Evolutionary conservation across 148 eudicot species (phyloP), one percentile per base, ranked within the genome.

Genomic region (Spergularia bocconei): DNA sequence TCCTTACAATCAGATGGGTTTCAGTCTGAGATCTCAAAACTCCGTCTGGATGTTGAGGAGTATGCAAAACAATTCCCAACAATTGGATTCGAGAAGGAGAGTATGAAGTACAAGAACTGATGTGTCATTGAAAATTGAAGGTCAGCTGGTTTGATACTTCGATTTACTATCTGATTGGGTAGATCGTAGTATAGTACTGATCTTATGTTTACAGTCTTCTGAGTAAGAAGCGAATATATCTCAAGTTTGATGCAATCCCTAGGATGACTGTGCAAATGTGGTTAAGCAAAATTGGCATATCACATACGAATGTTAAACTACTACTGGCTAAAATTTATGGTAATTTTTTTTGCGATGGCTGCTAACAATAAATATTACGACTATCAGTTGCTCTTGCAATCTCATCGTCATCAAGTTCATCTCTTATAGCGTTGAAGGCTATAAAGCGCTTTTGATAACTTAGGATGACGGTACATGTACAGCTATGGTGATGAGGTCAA

Each of bases 21-120:
- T 81, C 85, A 95, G 74, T 85, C 97, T 17, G 99, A 92, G 86
- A 85, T 92, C 64, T 66, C 81, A 58, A 95, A 95, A 89, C 91
- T 95, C 70, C 84, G 89, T 71, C 82, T 78, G 50, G 92, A 87
- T 9, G 99, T 95, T 60, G 96, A 95, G 83, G 97, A 95, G 79
- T 95, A 88, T 75, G 99, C 99, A 16, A 95, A 95, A 82, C 97
- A 95, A 71, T 95, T 95, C 79, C 99, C 99, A 1, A 95, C 99
- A 33, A 86, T 95, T 79, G 99, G 99, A 62, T 95, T 95, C 69
- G 96, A 95, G 76, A 92, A 95, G 83, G 90, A 85, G 79, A 82
- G 88, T 61, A 90, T 95, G 99, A 95, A 95, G 81, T 95, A 91
- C 91, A 90, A 95, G 83, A 86, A 86, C 86, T 95, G 69, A 87